These are phyloP conservation scores for Aspergillus bombycis DNA, from an alignment of 2,329 filamentous ascomycete species.

Conservation along the genomic window DNA sequence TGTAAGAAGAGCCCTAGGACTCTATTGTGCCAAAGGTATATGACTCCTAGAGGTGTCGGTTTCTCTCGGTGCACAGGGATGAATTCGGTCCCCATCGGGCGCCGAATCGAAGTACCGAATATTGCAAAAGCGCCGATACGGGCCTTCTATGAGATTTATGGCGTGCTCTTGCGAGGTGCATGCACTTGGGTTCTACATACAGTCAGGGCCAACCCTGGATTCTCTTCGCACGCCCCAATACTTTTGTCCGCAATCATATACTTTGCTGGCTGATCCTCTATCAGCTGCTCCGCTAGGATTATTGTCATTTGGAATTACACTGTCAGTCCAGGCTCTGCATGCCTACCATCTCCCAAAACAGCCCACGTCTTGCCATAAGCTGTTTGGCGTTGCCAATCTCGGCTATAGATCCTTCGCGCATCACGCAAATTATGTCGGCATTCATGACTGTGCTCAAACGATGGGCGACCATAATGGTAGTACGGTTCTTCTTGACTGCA, in stretches of 20 bases:
- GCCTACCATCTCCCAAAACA: background rate
- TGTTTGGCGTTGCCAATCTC: background rate
- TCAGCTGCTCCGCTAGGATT: background rate
- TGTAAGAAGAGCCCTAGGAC: background rate
- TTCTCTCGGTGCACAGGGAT: background rate
- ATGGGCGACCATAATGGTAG: slow-evolving; percentile 26
- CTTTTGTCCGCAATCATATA: background rate
- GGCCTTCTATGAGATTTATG: background rate
- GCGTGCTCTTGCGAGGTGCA: background rate
- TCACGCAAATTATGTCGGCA: slow-evolving; percentile 56
- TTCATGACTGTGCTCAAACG: slow-evolving; percentile 24
- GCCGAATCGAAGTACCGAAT: background rate
- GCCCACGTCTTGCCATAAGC: background rate
- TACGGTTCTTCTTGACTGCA: slow-evolving; percentile 16
- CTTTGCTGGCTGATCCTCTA: background rate
- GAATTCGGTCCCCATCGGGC: background rate
- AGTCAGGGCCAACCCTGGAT: background rate
- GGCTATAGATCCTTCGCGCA: background rate
- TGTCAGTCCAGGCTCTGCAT: background rate
- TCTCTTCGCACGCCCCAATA: background rate
- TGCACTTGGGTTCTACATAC: background rate
- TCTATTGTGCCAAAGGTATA: background rate
- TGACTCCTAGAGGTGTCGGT: background rate
- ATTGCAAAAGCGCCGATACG: background rate
- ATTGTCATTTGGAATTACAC: background rate